phyloP scores from a whole-genome alignment of 2,329 filamentous ascomycete genomes.

The Aspergillus pseudonomiae region DNA sequence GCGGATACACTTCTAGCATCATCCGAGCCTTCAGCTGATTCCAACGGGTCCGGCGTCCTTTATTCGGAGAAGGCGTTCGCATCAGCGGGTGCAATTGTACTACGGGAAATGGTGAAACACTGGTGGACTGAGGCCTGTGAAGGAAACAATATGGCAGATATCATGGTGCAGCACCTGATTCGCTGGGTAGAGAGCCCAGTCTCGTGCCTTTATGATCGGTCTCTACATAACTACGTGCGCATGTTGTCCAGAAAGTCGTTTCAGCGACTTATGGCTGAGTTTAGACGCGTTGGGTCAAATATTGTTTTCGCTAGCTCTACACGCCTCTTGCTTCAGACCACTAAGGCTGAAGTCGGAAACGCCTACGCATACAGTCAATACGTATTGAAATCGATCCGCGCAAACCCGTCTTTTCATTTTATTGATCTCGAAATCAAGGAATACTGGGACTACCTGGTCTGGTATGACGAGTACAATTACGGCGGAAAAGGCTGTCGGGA shows the following conservation, averaged over 20 bases:
- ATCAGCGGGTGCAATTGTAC: slow-evolving; percentile 83
- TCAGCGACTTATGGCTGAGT: slow-evolving; percentile 95
- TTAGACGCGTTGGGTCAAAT: slow-evolving; percentile 90
- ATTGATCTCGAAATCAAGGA: slow-evolving; percentile 96
- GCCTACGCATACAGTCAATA: slow-evolving; percentile 97
- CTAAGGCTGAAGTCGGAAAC: slow-evolving; percentile 94
- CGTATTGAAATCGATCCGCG: slow-evolving; percentile 95
- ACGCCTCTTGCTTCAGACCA: slow-evolving; percentile 88
- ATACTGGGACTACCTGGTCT: slow-evolving; percentile 98
- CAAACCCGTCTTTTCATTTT: slow-evolving; percentile 94
- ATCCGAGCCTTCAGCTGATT: slow-evolving; percentile 64
- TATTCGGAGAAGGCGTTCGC: slow-evolving; percentile 90
- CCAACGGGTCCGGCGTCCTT: slow-evolving; percentile 67
- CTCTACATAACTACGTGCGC: slow-evolving; percentile 94
- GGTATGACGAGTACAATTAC: slow-evolving; percentile 99
- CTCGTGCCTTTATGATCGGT: slow-evolving; percentile 92
- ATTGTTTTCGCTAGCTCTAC: slow-evolving; percentile 94
- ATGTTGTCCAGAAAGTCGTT: slow-evolving; percentile 98
- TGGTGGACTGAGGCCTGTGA: slow-evolving; percentile 97
- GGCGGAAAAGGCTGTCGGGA: slow-evolving; percentile 89
- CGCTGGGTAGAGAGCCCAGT: slow-evolving; percentile 95
- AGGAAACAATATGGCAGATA: slow-evolving; percentile 91
- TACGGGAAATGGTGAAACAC: slow-evolving; percentile 96
- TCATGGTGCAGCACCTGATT: slow-evolving; percentile 95
- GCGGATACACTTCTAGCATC: slow-evolving; percentile 85